Percentiles rank a stretch among this genome's conserved stretches.
Evolutionary conservation across 768 basidiomycete species (phyloP).

Genomic region (button mushroom (Agaricus bisporus)): DNA sequence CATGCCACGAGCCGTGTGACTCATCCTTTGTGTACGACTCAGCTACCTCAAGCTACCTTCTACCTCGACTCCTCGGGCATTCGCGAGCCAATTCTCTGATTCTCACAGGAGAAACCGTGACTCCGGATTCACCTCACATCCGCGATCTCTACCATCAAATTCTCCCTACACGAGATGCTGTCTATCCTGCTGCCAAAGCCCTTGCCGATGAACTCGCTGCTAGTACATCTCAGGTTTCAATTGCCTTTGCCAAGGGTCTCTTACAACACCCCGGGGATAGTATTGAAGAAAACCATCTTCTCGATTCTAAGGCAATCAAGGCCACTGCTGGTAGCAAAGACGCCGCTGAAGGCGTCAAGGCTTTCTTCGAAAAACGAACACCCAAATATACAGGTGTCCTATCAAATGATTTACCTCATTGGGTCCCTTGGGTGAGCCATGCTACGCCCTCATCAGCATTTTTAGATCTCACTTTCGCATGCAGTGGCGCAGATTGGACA

Average conservation of each 20-base stretch:
- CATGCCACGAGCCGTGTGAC: neutral
- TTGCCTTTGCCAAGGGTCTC: conserved; percentile 47
- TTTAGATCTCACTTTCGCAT: neutral
- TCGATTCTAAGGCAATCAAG: conserved; percentile 44
- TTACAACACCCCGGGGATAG: conserved; percentile 44
- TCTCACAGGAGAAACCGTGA: conserved; percentile 38
- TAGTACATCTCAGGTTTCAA: conserved; percentile 44
- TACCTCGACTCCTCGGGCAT: conserved; percentile 49
- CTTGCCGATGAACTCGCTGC: conserved; percentile 46
- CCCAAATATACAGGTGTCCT: conserved; percentile 41
- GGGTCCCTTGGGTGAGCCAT: conserved; percentile 47
- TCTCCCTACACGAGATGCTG: conserved; percentile 42
- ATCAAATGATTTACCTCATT: conserved; percentile 31
- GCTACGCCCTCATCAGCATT: neutral
- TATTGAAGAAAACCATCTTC: conserved; percentile 47
- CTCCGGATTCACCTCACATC: conserved; percentile 38
- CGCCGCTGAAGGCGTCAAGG: conserved; percentile 37
- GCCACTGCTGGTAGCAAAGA: conserved; percentile 33
- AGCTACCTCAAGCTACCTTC: conserved; percentile 34
- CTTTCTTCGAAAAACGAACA: conserved; percentile 42
- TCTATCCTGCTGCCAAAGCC: conserved; percentile 44
- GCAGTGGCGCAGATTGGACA: conserved; percentile 33
- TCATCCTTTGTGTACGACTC: neutral
- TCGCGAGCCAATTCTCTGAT: conserved; percentile 47
- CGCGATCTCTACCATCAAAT: conserved; percentile 40